Conservation (phyloP, 768 basidiomycete species). For the Boletus bicolor region DNA sequence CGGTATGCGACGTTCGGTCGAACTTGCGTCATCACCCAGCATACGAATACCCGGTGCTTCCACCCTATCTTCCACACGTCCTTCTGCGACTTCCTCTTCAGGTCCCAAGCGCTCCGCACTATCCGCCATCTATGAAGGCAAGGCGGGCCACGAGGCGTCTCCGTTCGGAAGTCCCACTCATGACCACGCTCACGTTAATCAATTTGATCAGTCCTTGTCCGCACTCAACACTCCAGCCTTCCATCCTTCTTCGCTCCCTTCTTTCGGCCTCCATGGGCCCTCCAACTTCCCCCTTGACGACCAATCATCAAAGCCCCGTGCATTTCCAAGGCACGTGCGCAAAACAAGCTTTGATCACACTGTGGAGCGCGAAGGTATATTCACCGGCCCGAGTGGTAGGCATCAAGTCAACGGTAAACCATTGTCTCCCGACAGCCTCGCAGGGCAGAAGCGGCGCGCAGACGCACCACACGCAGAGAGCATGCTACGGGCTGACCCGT, state of each 20-base stretch:
- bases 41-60: conserved; percentile 43
- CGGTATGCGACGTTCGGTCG: conserved; percentile 19
- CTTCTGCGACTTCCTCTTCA: conserved; percentile 44
- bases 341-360: conserved; percentile 97
- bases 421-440: conserved; percentile 56
- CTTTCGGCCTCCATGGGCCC: conserved; percentile 62
- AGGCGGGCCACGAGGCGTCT: conserved; percentile 32
- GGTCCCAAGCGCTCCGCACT: conserved; percentile 41
- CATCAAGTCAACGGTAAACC: conserved; percentile 83
- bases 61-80: conserved; percentile 43
- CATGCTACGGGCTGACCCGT: conserved; percentile 75
- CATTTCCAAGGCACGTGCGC: conserved; percentile 81
- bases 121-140: conserved; percentile 47
- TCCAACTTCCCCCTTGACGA: conserved; percentile 35
- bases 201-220: conserved; percentile 40
- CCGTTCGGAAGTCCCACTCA: conserved; percentile 38
- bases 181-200: conserved; percentile 28
- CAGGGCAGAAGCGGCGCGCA: conserved; percentile 77
- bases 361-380: conserved; percentile 63
- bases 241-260: conserved; percentile 72
- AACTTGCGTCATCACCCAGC: conserved; percentile 25
- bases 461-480: conserved; percentile 80
- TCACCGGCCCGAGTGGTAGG: conserved; percentile 57
- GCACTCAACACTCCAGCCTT: conserved; percentile 47
- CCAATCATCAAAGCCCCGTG: conserved; percentile 40